These are phyloP conservation scores for Sporothrix variecibatus DNA, from an alignment of 2,329 filamentous ascomycete species.

Conservation along the genomic window DNA sequence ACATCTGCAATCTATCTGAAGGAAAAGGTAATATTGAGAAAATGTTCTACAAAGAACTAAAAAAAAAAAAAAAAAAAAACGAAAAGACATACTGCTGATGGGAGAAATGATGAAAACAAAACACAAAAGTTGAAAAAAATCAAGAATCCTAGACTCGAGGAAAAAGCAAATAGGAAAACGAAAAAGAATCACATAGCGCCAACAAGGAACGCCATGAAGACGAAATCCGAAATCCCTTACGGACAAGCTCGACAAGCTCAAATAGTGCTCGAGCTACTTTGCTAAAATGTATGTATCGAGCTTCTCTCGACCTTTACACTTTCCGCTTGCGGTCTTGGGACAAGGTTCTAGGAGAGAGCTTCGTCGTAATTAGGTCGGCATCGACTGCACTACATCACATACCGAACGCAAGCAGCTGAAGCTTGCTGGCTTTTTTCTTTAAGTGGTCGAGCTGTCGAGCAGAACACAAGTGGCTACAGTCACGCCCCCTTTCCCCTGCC, in stretches of 20 bases:
- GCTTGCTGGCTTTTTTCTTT: neutral
- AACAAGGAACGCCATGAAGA: neutral
- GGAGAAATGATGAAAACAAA: neutral
- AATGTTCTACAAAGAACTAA: no score
- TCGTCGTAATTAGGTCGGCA: neutral
- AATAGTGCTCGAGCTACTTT: neutral
- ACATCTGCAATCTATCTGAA: neutral
- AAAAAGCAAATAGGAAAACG: constrained; percentile 9
- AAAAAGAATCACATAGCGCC: neutral
- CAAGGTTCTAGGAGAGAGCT: neutral
- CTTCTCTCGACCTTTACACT: neutral
- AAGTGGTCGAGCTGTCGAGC: neutral
- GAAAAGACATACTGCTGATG: neutral
- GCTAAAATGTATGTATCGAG: neutral
- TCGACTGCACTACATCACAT: neutral
- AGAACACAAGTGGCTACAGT: neutral
- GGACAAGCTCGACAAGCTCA: neutral
- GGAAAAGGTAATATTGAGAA: neutral
- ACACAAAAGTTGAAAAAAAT: neutral
- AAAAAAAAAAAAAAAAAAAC: no score
- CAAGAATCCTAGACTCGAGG: neutral
- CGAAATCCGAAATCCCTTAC: neutral
- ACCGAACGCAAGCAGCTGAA: neutral
- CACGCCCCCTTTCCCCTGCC: neutral
- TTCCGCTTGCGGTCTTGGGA: neutral